These are phyloP conservation scores for Angophora floribunda DNA, from an alignment of 345 rosid species.

Conservation along the genomic window DNA sequence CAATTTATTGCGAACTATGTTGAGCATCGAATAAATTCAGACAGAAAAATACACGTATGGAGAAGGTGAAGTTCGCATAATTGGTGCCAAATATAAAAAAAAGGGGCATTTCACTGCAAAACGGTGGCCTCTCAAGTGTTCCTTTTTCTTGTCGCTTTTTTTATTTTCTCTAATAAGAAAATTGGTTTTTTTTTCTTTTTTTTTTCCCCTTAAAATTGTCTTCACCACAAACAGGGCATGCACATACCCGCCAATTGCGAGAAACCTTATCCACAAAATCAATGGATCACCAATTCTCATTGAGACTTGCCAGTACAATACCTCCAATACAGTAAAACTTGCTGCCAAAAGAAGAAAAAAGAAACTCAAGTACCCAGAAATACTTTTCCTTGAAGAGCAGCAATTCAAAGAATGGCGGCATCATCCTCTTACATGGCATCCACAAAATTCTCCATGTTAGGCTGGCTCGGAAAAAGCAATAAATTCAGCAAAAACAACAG, in stretches of 20 bases:
- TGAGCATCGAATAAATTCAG: background rate
- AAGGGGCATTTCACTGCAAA: background rate
- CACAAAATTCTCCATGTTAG: constrained; percentile 34
- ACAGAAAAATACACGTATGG: too few relatives aligned
- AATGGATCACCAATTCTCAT: background rate
- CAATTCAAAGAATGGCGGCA: constrained; percentile 20
- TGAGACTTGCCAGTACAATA: background rate
- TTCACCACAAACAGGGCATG: background rate
- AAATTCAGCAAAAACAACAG: background rate
- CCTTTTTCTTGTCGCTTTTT: background rate
- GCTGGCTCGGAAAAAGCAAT: constrained; percentile 12
- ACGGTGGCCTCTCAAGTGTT: background rate
- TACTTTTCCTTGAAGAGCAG: background rate
- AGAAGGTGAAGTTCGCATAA: too few relatives aligned
- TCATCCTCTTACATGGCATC: constrained; percentile 38
- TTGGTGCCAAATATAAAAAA: background rate
- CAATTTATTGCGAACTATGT: background rate
- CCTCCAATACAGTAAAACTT: background rate
- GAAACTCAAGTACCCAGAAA: background rate
- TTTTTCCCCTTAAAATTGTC: background rate
- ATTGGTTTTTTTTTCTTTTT: background rate
- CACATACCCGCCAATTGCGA: background rate
- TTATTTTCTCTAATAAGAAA: background rate
- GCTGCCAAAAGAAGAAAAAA: background rate
- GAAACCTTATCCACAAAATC: background rate